A percentile compares a stretch with the other conserved stretches of the same genome.
phyloP scores from a whole-genome alignment of 371 early-diverging fungal genomes.

The Chytridium lagenaria region DNA sequence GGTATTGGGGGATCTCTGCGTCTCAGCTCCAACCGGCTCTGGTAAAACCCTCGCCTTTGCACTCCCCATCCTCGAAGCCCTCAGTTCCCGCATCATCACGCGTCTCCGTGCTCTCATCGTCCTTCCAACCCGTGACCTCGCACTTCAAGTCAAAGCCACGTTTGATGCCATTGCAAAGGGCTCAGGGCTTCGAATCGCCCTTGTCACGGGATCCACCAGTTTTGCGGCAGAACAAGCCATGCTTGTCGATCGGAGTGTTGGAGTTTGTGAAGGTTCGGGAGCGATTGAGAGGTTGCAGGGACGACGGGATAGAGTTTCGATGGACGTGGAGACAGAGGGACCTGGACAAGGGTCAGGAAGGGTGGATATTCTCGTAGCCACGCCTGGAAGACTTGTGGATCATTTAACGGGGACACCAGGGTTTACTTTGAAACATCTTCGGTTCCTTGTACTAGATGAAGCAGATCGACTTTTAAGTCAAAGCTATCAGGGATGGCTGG shows the following conservation, averaged over 20 bases:
- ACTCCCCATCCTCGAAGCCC: conserved; percentile 82
- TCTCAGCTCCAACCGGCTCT: conserved; percentile 96
- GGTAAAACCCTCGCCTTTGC: conserved; percentile 57
- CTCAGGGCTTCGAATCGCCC: conserved; percentile 66
- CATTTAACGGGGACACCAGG: conserved; percentile 59
- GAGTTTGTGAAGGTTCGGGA: conserved; percentile 26
- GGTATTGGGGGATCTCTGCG: conserved; percentile 71
- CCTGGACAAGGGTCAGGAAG: conserved; percentile 73
- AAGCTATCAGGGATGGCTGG: conserved; percentile 95
- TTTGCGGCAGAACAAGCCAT: conserved; percentile 77
- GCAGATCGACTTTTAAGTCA: conserved; percentile 82
- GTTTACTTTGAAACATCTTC: conserved; percentile 49
- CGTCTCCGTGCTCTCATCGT: conserved; percentile 92
- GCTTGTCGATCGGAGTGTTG: conserved; percentile 63
- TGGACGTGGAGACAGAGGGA: conserved; percentile 35
- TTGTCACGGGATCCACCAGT: conserved; percentile 89
- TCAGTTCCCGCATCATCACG: conserved; percentile 61
- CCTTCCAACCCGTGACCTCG: conserved; percentile 96
- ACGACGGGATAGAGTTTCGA: background rate
- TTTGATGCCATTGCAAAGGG: conserved; percentile 80
- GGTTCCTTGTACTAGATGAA: conserved; percentile 73
- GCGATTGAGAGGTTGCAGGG: conserved; percentile 6
- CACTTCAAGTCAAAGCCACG: conserved; percentile 85
- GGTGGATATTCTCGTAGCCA: conserved; percentile 89
- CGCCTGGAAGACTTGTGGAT: conserved; percentile 79